Evolutionary conservation across 768 basidiomycete genomes (phyloP).

Genomic region (Pisolithus sp.): DNA sequence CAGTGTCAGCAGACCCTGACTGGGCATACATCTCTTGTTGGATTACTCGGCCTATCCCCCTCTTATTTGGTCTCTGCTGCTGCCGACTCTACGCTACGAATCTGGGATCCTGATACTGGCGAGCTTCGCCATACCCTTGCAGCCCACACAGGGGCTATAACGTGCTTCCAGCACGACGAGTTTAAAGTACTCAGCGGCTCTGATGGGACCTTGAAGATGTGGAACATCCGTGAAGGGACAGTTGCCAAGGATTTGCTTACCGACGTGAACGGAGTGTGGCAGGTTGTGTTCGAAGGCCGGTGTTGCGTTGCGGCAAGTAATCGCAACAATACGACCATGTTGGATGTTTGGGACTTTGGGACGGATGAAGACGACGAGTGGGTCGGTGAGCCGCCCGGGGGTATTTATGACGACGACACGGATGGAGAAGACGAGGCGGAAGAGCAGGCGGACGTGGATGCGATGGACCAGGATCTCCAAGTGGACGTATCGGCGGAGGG

Average conservation of each 20-base stretch:
- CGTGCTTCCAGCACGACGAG: constrained; percentile 98
- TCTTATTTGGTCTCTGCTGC: constrained; percentile 93
- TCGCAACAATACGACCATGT: constrained; percentile 64
- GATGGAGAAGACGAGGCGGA: constrained; percentile 41
- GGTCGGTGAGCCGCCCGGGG: constrained; percentile 72
- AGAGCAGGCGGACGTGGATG: constrained; percentile 57
- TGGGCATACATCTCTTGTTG: constrained; percentile 93
- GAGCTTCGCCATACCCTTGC: constrained; percentile 75
- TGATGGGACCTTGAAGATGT: constrained; percentile 96
- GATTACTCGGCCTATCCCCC: constrained; percentile 83
- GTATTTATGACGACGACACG: constrained; percentile 65
- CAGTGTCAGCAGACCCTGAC: constrained; percentile 73
- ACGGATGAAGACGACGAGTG: constrained; percentile 69
- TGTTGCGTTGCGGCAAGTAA: constrained; percentile 95
- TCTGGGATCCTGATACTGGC: constrained; percentile 89
- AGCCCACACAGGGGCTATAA: constrained; percentile 95
- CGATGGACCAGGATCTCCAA: constrained; percentile 64
- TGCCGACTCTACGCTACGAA: constrained; percentile 88
- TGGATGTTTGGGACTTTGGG: constrained; percentile 91
- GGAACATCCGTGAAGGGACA: constrained; percentile 86
- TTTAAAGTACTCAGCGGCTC: constrained; percentile 94
- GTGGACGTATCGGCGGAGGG: constrained; percentile 30
- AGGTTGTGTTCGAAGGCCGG: constrained; percentile 90
- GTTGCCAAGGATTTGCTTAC: constrained; percentile 85
- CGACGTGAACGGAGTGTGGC: constrained; percentile 94